phyloP scores from a whole-genome alignment of 805 yeast species.

The Yarrowia phangngaensis region DNA sequence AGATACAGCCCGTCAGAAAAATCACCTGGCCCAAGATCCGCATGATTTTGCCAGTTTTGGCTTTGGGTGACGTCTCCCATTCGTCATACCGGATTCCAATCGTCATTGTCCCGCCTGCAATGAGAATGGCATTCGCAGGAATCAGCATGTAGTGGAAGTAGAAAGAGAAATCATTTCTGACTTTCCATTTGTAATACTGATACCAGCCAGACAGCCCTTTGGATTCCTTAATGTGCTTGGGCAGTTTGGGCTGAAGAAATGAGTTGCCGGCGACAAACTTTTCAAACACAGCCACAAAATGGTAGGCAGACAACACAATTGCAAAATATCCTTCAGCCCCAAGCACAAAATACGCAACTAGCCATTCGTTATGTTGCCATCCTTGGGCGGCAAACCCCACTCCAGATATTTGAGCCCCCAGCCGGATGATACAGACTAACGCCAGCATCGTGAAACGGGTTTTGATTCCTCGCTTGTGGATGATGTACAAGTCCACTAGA shows the following conservation, averaged over 20 bases:
- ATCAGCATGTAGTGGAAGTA: constrained; percentile 22
- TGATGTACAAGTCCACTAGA: not conserved
- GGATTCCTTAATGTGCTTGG: not conserved
- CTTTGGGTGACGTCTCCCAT: constrained; percentile 2
- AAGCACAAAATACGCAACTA: constrained; percentile 3
- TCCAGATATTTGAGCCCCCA: constrained; percentile 3
- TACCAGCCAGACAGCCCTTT: not conserved
- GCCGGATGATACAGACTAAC: constrained; percentile 5
- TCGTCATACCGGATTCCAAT: not conserved
- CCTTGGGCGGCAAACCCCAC: constrained; percentile 7
- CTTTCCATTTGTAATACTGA: not conserved
- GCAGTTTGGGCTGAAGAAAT: constrained; percentile 4
- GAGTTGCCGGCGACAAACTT: constrained; percentile 2
- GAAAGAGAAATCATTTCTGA: constrained; percentile 2
- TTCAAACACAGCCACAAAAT: constrained; percentile 8
- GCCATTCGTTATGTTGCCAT: constrained; percentile 3
- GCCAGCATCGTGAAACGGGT: constrained; percentile 5
- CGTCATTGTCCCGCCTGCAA: constrained; percentile 3
- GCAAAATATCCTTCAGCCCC: constrained; percentile 16
- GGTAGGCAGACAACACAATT: constrained; percentile 7
- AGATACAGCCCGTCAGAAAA: constrained; percentile 7
- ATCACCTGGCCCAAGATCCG: constrained; percentile 6
- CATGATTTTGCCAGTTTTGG: constrained; percentile 4
- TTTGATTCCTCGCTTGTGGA: not conserved
- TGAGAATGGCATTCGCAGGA: constrained; percentile 15